These are phyloP conservation scores for Calonectria hongkongensis DNA, from an alignment of 2,329 filamentous ascomycete genomes.

Conservation along the genomic window DNA sequence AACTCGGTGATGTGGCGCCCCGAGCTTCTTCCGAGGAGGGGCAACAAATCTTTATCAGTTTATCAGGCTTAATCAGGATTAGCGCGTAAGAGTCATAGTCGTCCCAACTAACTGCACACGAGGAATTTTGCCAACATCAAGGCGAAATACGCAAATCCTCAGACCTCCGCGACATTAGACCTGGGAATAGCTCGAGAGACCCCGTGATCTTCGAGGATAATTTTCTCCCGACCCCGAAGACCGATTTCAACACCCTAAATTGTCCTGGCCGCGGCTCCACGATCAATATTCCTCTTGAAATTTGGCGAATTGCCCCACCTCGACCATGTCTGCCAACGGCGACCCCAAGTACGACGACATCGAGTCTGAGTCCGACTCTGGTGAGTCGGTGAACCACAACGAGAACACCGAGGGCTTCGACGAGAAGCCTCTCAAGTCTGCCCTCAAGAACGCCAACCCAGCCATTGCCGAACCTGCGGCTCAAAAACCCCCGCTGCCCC, in stretches of 20 bases:
- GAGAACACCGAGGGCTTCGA: constrained; percentile 74
- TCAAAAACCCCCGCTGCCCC: constrained; percentile 76
- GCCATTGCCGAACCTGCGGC: constrained; percentile 75
- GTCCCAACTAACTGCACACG: constrained; percentile 61
- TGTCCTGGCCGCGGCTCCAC: constrained; percentile 40
- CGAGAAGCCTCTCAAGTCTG: constrained; percentile 85
- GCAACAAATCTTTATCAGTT: constrained; percentile 61
- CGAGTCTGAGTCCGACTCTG: constrained; percentile 81
- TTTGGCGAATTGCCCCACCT: constrained; percentile 57
- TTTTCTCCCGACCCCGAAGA: constrained; percentile 46
- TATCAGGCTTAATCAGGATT: constrained; percentile 61
- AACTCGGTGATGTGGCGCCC: constrained; percentile 35
- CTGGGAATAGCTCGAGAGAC: constrained; percentile 44
- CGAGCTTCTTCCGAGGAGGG: constrained; percentile 60
- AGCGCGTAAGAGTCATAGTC: constrained; percentile 64
- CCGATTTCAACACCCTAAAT: constrained; percentile 40
- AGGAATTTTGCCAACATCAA: constrained; percentile 64
- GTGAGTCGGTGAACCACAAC: constrained; percentile 78
- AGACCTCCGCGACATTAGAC: constrained; percentile 47
- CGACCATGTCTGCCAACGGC: constrained; percentile 73
- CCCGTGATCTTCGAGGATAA: constrained; percentile 45
- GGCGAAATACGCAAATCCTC: constrained; percentile 58
- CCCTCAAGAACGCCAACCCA: constrained; percentile 83
- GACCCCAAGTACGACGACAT: constrained; percentile 82
- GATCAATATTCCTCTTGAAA: constrained; percentile 50